A percentile compares a stretch with the other conserved stretches of the same genome.
These are phyloP conservation scores for Colletotrichum simmondsii DNA, from an alignment of 2,329 filamentous ascomycete species.

Conservation along the genomic window DNA sequence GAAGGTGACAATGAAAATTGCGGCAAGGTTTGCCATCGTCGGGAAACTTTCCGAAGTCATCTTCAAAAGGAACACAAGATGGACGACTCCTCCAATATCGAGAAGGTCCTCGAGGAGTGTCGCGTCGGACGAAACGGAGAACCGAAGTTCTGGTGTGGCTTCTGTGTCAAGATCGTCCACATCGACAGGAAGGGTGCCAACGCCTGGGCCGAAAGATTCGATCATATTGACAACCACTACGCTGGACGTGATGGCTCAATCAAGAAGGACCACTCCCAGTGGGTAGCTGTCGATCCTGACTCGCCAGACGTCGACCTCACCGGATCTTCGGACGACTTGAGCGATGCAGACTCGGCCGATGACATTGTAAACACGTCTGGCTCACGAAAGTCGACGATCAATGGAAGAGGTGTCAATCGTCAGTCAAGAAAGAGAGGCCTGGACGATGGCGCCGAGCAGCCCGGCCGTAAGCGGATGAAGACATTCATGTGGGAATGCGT, in stretches of 20 bases:
- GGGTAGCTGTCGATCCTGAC: slow-evolving; percentile 56
- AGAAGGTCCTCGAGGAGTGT: slow-evolving; percentile 60
- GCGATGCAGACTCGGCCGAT: slow-evolving; percentile 14
- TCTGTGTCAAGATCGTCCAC: slow-evolving; percentile 72
- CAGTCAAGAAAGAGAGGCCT: slow-evolving; percentile 10
- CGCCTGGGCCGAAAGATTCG: slow-evolving; percentile 66
- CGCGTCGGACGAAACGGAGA: slow-evolving; percentile 74
- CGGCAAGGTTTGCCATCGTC: slow-evolving; percentile 66
- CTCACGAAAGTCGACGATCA: neutral
- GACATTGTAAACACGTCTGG: neutral
- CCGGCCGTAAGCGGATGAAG: slow-evolving; percentile 29
- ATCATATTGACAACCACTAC: slow-evolving; percentile 83
- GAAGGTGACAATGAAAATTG: slow-evolving; percentile 52
- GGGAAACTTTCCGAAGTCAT: slow-evolving; percentile 71
- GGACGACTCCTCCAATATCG: slow-evolving; percentile 43
- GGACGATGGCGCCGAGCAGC: slow-evolving; percentile 33
- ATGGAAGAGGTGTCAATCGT: neutral
- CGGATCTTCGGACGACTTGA: slow-evolving; percentile 9
- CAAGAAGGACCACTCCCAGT: slow-evolving; percentile 63
- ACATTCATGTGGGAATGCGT: slow-evolving; percentile 45
- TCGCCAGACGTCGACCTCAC: slow-evolving; percentile 20
- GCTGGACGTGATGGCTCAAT: slow-evolving; percentile 57
- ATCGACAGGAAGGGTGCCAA: slow-evolving; percentile 60
- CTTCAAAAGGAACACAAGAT: slow-evolving; percentile 62
- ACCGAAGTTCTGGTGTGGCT: slow-evolving; percentile 86